phyloP scores from a whole-genome alignment of 2,329 filamentous ascomycete genomes.

The Penicillium verrucosum region DNA sequence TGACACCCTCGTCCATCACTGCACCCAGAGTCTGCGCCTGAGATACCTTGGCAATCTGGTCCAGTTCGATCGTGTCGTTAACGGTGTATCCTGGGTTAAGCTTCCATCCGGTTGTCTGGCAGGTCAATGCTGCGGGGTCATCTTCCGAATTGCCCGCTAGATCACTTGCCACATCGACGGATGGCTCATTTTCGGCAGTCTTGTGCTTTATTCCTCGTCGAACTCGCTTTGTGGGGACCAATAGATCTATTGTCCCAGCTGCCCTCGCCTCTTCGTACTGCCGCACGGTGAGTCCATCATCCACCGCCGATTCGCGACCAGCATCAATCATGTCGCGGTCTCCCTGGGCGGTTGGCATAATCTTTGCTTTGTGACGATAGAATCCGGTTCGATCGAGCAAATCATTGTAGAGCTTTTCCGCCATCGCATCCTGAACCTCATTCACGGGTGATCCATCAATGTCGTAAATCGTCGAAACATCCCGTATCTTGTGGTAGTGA shows the following conservation, averaged over 20 bases:
- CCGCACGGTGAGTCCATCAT: conserved; percentile 68
- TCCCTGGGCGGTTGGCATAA: conserved; percentile 71
- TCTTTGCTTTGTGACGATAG: conserved; percentile 75
- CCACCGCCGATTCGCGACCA: conserved; percentile 71
- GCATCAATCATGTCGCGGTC: conserved; percentile 77
- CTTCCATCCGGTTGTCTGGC: conserved; percentile 77
- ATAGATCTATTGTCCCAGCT: conserved; percentile 50
- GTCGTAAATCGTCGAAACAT: conserved; percentile 86
- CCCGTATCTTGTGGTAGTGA: conserved; percentile 76
- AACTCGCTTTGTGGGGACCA: conserved; percentile 44
- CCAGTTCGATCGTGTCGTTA: conserved; percentile 68
- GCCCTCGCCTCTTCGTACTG: conserved; percentile 69
- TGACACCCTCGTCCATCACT: conserved; percentile 88
- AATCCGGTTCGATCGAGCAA: conserved; percentile 86
- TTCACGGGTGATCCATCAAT: conserved; percentile 63
- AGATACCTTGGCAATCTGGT: conserved; percentile 59
- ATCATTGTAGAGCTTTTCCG: conserved; percentile 92
- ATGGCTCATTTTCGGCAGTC: conserved; percentile 51
- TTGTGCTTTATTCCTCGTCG: conserved; percentile 46
- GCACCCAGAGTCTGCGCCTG: conserved; percentile 73
- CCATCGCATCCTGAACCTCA: conserved; percentile 70
- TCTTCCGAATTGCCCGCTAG: conserved; percentile 63
- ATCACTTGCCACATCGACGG: conserved; percentile 49
- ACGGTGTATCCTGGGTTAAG: conserved; percentile 62
- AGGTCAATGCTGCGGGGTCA: conserved; percentile 71